Conservation (phyloP, 2,329 filamentous ascomycete species). For the Fusarium setosum region DNA sequence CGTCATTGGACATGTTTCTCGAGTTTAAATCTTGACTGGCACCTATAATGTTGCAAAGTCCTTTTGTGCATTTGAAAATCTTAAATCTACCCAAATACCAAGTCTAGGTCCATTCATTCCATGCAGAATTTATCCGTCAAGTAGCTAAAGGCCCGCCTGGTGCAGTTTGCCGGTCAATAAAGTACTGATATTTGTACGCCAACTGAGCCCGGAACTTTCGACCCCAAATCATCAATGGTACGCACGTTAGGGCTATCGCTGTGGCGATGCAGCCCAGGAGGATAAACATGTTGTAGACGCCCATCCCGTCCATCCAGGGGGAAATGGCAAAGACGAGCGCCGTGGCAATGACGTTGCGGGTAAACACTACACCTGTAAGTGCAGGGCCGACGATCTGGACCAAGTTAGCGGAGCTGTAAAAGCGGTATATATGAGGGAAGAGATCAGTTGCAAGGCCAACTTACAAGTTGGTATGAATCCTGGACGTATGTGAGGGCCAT, state of each 20-base stretch:
- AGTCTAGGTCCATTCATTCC: no score
- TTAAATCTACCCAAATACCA: no score
- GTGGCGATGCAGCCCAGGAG: slow-evolving; percentile 19
- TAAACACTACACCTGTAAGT: slow-evolving; percentile 28
- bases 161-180: slow-evolving; percentile 16
- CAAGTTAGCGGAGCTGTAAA: no score
- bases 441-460: rapidly evolving
- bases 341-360: slow-evolving; percentile 27
- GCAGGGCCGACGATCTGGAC: slow-evolving; percentile 24
- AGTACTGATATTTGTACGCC: slow-evolving; percentile 24
- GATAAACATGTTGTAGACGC: slow-evolving; percentile 29
- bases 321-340: slow-evolving; percentile 26
- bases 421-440: no score
- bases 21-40: no score
- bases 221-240: slow-evolving; percentile 29
- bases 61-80: no score
- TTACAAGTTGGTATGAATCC: slow-evolving; percentile 32
- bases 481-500: slow-evolving; percentile 32
- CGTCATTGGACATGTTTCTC: no score
- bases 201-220: slow-evolving; percentile 14
- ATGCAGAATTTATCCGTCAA: no score
- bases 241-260: slow-evolving; percentile 20
- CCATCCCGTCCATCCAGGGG: slow-evolving; percentile 27
- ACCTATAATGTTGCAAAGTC: no score
- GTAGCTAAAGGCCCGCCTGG: no score